Base-by-base conservation (phyloP, 805 yeast genomes). In the Monosporozyma siamensis region DNA sequence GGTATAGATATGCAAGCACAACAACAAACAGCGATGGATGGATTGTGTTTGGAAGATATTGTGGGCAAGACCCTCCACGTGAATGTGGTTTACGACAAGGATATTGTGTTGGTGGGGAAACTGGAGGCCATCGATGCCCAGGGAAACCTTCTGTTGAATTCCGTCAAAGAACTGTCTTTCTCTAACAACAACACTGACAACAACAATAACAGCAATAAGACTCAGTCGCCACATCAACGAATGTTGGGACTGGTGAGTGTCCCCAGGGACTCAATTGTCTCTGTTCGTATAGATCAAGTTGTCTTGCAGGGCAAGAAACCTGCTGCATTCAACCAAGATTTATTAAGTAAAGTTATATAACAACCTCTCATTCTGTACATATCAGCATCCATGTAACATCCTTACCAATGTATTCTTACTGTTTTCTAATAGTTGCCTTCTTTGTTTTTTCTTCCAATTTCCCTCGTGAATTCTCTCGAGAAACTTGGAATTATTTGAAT, bases 191-290 rank as follows among this genome's bases (percentile, higher is more conserved):
- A n/a, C n/a, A n/a, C n/a, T n/a, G n/a, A n/a, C n/a, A n/a, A n/a
- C n/a, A n/a, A n/a, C 7, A 38, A 38, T 4, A 67, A 64, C 15
- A 43, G 39, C 3, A 40, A 43, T 3, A 46, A 41, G 24, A n/a
- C n/a, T n/a, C n/a, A n/a, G n/a, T 32, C 39, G 1, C 46, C 45
- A 12, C 34, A 37, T 8, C 47, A 48, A 12, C 61, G 81, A 47
- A 66, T 66, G 36, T 50, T 75, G 32, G 81, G 80, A 0, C 54
- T 75, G 8, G 77, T 76, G n/a, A 74, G 80, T 48, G 67, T 76
- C 3, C 79, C 78, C 1, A 59, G 64, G 40, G 48, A 50, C 1
- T 60, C 74, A 4, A 68, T 75, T 2, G 39, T 43, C 8, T 42
- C 54, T 1, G 49, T 61, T 6, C 44, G 48, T 34, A 40, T 61